Evolutionary conservation across 495 filamentous ascomycete genomes (phyloP), one percentile per base, ranked within the genome.

Genomic region (Penicillium pancosmium): DNA sequence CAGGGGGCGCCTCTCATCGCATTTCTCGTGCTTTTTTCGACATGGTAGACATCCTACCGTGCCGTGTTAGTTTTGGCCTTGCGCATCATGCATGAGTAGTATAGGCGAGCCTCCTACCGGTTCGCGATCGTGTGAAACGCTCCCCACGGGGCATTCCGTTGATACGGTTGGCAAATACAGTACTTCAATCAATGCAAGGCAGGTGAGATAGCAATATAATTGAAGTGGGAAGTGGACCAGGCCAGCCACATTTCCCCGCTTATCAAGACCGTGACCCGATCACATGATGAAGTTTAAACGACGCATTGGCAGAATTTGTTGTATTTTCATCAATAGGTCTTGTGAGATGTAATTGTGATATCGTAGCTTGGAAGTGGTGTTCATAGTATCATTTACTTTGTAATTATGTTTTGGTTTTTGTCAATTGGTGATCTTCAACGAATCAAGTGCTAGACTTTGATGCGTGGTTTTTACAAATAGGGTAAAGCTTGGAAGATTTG

Each of bases 1-100:
- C 4, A 11, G 1, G n/a, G 68, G 68, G 4, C 18, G 52, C n/a
- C 61, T 48, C 34, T 68, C 68, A 18, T 68, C 68, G 34, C 68
- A 70, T 56, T 70, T 70, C 9, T 64, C 50, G 35, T 70, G 65
- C 31, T 64, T 68, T 19, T 43, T 60, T 36, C 68, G 65, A 53
- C 65, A 70, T 44, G 62, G 51, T 9, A 70, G 61, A 53, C 68
- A 70, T 19, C 65, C 68, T 70, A 34, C 6, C 27, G 41, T 13
- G 12, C 11, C 19, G 19, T 13, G 38, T 65, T 18, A 65, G 63
- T 46, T 18, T 12, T 5, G 23, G n/a, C 36, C 19, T 16, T 27
- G 15, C 36, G 13, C 25, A 18, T 36, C 21, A 23, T 13, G 7
- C 11, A 13, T n/a, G 25, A 34, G 6, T 31, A 34, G 6, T 31